A percentile compares a stretch with the other conserved stretches of the same genome.
Evolutionary conservation across 495 filamentous ascomycete species (phyloP).

Genomic region (Collariella sp.): DNA sequence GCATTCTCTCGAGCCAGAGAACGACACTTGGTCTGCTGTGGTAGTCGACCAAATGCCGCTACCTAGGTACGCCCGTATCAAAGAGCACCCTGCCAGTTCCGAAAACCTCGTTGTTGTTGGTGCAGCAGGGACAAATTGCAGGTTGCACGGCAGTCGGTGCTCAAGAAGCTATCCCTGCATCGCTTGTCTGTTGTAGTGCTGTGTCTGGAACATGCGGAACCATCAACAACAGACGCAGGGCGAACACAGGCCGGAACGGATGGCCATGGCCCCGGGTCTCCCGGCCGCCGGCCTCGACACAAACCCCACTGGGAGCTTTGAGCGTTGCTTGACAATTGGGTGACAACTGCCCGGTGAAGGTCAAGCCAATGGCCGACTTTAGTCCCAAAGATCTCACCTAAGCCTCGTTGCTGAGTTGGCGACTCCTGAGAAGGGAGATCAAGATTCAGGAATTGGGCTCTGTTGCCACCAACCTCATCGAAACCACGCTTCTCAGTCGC

Average conservation of each 20-base stretch:
- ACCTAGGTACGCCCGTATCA: no score
- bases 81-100: background rate
- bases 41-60: background rate
- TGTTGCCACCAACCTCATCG: no score
- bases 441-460: no score
- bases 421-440: no score
- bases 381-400: no score
- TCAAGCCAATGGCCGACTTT: no score
- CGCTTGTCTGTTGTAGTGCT: background rate
- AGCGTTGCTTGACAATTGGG: background rate
- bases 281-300: background rate
- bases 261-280: background rate
- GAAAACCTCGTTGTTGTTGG: background rate
- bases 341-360: background rate
- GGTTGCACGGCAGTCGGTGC: slow-evolving; percentile 2
- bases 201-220: background rate
- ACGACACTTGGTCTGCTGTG: background rate
- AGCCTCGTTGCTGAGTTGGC: no score
- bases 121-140: background rate
- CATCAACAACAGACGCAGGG: no score
- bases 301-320: background rate
- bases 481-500: no score
- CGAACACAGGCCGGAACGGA: background rate
- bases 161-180: slow-evolving; percentile 6
- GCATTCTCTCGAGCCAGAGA: background rate